phyloP scores from a whole-genome alignment of 2,329 filamentous ascomycete species.

The Penicillium sp. region DNA sequence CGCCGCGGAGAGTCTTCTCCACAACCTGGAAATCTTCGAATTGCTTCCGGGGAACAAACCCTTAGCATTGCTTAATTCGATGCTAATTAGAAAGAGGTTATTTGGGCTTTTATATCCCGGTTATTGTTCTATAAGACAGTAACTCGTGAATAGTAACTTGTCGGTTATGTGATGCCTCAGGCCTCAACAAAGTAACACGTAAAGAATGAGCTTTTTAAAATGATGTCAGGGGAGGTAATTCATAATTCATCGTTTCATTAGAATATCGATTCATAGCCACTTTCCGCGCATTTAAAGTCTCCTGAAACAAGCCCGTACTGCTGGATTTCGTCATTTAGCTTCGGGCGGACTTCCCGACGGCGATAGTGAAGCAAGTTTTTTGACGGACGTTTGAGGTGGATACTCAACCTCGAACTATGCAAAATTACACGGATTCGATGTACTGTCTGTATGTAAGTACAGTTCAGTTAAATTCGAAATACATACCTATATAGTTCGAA shows the following conservation, averaged over 20 bases:
- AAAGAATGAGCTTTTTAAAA: neutral
- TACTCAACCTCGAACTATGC: neutral
- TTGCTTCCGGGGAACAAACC: neutral
- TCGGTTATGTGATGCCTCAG: neutral
- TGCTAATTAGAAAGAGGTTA: neutral
- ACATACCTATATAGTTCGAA: neutral
- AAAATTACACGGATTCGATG: neutral
- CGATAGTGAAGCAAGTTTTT: neutral
- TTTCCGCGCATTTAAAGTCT: neutral
- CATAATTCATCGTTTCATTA: neutral
- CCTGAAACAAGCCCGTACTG: neutral
- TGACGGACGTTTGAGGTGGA: neutral
- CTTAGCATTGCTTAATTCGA: neutral
- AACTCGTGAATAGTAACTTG: neutral
- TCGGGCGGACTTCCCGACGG: neutral
- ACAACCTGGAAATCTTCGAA: neutral
- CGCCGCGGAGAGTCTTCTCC: constrained; percentile 22
- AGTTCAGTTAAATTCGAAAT: neutral
- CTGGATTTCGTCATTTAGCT: neutral
- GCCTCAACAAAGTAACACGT: neutral
- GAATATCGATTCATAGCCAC: neutral
- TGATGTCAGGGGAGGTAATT: neutral
- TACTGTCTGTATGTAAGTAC: neutral
- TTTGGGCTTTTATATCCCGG: neutral
- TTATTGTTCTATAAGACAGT: too few species aligned